Evolutionary conservation across 345 rosid species (phyloP), one percentile per base, ranked within the genome.

Genomic region (Trapa bicornis): DNA sequence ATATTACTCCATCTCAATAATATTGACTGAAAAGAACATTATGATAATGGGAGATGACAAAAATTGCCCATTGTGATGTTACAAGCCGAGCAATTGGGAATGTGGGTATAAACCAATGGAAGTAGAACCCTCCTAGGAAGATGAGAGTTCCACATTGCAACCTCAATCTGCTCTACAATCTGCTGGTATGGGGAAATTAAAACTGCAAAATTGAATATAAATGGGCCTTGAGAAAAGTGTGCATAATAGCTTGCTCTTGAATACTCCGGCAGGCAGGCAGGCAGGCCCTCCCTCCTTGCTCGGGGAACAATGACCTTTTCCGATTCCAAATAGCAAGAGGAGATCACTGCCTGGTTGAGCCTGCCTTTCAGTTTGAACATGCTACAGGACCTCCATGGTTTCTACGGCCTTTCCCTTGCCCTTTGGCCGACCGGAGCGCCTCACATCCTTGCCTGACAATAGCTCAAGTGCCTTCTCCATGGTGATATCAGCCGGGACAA

Each of bases 381-480:
- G 60, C 66, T 77, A 72, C 66, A 36, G 33, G 56, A 74, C 64
- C 75, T 82, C 71, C 17, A 74, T 61, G 53, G 75, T 72, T 72
- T 76, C 80, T 74, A 73, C 79, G 42, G 68, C 77, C 77, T 76
- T 77, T 14, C 78, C 75, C 72, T 75, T 80, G 61, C 74, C 76
- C 81, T 81, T 94, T 37, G 96, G 96, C 48, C 97, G 84, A 63
- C 99, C 97, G 14, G 73, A 35, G 13, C 35, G 74, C 75, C 89
- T 81, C 13, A 76, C 96, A 71, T 82, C 72, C 58, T 80, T 78
- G 65, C 96, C 67, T 38, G 90, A 82, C 71, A 94, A 77, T 70
- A 87, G 80, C 78, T 82, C 73, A 78, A 91, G 58, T 37, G 96
- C 99, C 71, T 78, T 91, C 81, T 89, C 93, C 67, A 94, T 53